Base-by-base conservation (phyloP, 1,139 yeast genomes). In the Sugiyamaella sp. region DNA sequence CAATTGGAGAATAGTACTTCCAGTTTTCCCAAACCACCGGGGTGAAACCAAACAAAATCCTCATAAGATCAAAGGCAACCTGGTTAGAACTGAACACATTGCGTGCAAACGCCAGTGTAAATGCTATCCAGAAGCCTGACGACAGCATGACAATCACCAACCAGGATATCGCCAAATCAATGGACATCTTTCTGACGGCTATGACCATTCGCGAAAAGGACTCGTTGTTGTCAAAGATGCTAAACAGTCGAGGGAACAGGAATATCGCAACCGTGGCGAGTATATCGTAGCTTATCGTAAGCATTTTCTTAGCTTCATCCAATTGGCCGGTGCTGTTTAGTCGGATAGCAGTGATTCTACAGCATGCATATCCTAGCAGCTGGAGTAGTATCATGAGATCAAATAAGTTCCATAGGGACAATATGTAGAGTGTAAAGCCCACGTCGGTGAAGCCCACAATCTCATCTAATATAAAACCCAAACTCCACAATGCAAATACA, bases 11-110 rank as follows among this genome's bases (percentile, higher is more conserved):
- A 62, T 78, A 82, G 55, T 74, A 71, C 44, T 74, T 71, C 85
- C 85, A 81, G 57, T 79, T 78, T 49, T 77, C 74, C 86, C 86
- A 82, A 1, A 82, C 85, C 0, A 84, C 80, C 0, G 86, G 85
- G 0, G 86, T 81, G 63, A 80, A 82, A 0, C 86, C 86, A 64
- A 82, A 81, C 58, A 82, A 76, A 4, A 82, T 74, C 63, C 80
- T 80, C 49, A 81, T 67, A 74, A 81, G 74, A 58, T 79, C 82
- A 65, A 77, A 81, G 19, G 83, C 79, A 29, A 82, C 80, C 40
- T 78, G 77, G 29, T 72, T 69, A n/a, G 78, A 76, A 1, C 80
- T 61, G 58, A 76, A 71, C 37, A 74, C 73, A 39, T 72, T 72
- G 22, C 73, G 66, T 4, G 83, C 80, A 58, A 82, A 74, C 1